These are phyloP conservation scores for Vararia minispora DNA, from an alignment of 768 basidiomycete species.

Conservation along the genomic window DNA sequence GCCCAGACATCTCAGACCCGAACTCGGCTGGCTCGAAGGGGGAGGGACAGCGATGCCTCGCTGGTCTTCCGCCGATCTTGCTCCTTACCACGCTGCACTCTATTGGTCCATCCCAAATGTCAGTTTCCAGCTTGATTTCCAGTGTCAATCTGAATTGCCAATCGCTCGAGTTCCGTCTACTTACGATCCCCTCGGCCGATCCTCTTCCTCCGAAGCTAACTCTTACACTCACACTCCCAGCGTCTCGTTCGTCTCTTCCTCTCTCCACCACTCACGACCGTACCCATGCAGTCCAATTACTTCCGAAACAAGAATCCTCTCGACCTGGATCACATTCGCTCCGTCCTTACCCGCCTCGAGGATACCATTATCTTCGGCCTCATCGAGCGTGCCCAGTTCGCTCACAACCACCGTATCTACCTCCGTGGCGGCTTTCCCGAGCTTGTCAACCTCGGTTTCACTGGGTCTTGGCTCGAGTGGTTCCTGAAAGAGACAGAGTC, in stretches of 20 bases:
- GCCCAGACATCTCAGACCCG: too few relatives aligned
- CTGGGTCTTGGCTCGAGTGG: constrained; percentile 95
- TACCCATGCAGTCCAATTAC: constrained; percentile 44
- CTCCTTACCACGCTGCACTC: too few relatives aligned
- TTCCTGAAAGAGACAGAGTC: constrained; percentile 91
- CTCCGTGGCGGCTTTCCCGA: constrained; percentile 68
- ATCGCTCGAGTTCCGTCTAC: too few relatives aligned
- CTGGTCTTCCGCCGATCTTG: too few relatives aligned
- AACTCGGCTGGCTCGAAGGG: too few relatives aligned
- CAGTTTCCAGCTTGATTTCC: too few relatives aligned
- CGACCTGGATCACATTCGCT: constrained; percentile 79
- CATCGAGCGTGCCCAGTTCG: constrained; percentile 96
- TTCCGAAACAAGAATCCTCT: constrained; percentile 64
- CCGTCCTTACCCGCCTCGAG: constrained; percentile 81
- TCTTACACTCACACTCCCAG: too few relatives aligned
- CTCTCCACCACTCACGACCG: constrained; percentile 14
- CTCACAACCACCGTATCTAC: constrained; percentile 87
- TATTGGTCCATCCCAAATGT: too few relatives aligned
- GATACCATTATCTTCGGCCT: constrained; percentile 98
- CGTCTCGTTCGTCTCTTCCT: background rate
- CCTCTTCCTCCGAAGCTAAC: too few relatives aligned
- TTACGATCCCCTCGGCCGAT: too few relatives aligned
- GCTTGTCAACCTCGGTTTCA: constrained; percentile 59
- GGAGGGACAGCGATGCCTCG: too few relatives aligned
- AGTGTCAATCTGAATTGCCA: too few relatives aligned